Percentiles rank a stretch among this genome's conserved stretches.
Conservation (phyloP, 2,329 filamentous ascomycete species). For the Erysiphe pulchra region DNA sequence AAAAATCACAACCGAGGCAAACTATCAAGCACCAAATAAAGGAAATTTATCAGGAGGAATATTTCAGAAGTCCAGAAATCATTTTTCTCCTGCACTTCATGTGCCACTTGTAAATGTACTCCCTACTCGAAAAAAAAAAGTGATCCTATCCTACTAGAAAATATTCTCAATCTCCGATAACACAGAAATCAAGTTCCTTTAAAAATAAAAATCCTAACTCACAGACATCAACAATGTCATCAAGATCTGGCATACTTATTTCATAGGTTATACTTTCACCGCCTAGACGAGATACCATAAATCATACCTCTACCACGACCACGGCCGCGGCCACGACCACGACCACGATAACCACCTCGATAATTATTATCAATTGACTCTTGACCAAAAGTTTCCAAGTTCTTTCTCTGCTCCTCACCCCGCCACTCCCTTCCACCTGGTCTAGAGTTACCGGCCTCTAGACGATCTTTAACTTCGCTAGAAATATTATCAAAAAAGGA, state of each 20-base stretch:
- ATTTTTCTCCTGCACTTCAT: not conserved
- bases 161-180: not conserved
- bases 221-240: not conserved
- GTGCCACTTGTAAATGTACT: not conserved
- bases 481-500: slow-evolving; percentile 99
- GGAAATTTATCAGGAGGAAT: too few relatives aligned
- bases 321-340: slow-evolving; percentile 45
- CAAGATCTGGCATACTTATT: not conserved
- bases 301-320: too few relatives aligned
- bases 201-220: not conserved
- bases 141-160: not conserved
- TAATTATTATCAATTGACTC: slow-evolving; percentile 71
- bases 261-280: not conserved
- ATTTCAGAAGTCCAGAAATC: too few relatives aligned
- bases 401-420: slow-evolving; percentile 77
- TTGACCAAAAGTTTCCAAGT: slow-evolving; percentile 94
- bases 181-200: not conserved
- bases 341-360: slow-evolving; percentile 51
- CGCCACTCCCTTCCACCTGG: slow-evolving; percentile 72
- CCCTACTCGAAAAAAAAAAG: not conserved
- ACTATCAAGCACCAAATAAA: too few relatives aligned
- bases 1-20: too few relatives aligned
- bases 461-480: slow-evolving; percentile 72
- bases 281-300: not conserved
- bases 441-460: slow-evolving; percentile 37